Base-by-base conservation (phyloP, 164 flowering plant genomes). In the Berberis thunbergii region DNA sequence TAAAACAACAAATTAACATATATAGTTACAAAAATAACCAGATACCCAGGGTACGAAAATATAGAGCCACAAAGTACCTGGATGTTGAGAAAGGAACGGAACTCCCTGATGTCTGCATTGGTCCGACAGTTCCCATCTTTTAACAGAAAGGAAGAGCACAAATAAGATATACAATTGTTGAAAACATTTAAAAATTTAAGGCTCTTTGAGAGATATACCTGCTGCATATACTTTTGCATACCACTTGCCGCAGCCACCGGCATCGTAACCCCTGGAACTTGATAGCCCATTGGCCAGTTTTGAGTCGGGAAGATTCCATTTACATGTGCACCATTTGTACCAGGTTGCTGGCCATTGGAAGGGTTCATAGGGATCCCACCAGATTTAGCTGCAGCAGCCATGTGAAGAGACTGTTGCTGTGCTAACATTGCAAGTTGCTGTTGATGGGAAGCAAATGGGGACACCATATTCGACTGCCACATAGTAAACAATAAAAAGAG, bases 401-500 rank as follows among this genome's bases (percentile, higher is more conserved):
- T 81, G 26, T 85, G 74, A 76, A 93, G 81, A 50, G 92, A 79
- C 70, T 87, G 98, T 57, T 90, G 96, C 59, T 94, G 93, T 26
- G 91, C 91, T 66, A 88, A 72, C 82, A 88, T 78, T 1, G 87
- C 89, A 54, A 93, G 81, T 69, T 93, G 98, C 67, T 93, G 97
- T 65, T 93, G 98, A 75, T 86, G 97, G 73, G 77, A 7, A 55
- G 94, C 62, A 77, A 81, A 93, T 56, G 98, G 97, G 0, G 97
- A 93, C 49, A 84, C 89, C 81, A 88, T 84, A 66, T 80, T 85
- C 67, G 94, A 73, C 97, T 91, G 91, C 81, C 26, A 73, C 54
- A 73, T 26, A 54, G 49, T 54, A 63, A 2, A 49, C 41, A 58
- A 49, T 6, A 6, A 67, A 38, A 45, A 55, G 7, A 52, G 64